Base-by-base conservation (phyloP, 108 stramenopile species). In the Skeletonema costatum region DNA sequence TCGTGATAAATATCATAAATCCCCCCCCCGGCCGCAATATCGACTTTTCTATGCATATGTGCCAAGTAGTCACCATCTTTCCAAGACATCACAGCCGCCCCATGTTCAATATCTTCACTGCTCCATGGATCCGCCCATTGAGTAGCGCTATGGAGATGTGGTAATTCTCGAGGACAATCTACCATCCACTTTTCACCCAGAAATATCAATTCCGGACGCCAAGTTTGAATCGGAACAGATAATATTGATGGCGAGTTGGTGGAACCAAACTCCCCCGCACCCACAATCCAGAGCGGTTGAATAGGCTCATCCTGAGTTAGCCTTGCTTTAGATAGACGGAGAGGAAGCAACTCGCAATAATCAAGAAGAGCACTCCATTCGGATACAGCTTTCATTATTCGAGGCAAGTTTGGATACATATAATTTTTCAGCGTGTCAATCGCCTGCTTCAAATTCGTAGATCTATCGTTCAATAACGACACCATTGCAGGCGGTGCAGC, bases 141-240 rank as follows among this genome's bases (percentile, higher is more conserved):
- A n/a, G 10, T n/a, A 0, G 14, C 10, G n/a, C n/a, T n/a, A n/a
- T n/a, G 0, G 4, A 63, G 31, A 14, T 38, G 1, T 1, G 62
- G 30, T 4, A 1, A 2, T 6, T 63, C 62, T 33, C 38, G 32
- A 38, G 62, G 62, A 36, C 1, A 63, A 9, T 63, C 62, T 17
- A 63, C 62, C 62, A 63, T 38, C 62, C 62, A 63, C 32, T 63
- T 63, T n/a, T 63, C 62, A 13, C 32, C 62, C 25, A 63, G 0
- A 36, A 63, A 63, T 63, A 63, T 4, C 25, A 63, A 8, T 21
- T 33, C 62, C n/a, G 62, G 62, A 5, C 62, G 4, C 62, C 62
- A 63, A 32, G 1, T 29, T 36, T 63, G 25, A 32, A 4, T 38
- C 0, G 62, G 62, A 4, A 63, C 62, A 36, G 62, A 63, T 4